Base-by-base conservation (phyloP, 116 monocot genomes). In the Iris pallida region DNA sequence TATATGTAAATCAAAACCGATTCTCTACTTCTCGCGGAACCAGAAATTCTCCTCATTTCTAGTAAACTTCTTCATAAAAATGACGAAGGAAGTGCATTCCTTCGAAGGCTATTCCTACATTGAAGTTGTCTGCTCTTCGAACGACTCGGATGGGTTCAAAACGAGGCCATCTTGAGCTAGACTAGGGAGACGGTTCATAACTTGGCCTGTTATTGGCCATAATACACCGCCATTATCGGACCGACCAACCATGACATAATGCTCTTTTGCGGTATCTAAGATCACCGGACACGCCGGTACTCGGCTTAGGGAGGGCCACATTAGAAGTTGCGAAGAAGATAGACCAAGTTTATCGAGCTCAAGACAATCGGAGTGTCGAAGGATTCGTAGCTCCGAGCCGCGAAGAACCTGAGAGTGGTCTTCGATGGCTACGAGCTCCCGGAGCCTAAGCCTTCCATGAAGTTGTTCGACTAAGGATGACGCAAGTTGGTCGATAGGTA, bases 401-500 rank as follows among this genome's bases (percentile, higher is more conserved):
- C 71, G 0, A 51, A 63, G 54, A 70, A 78, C 42, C 52, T 82
- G 6, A 70, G 71, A 49, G 78, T 74, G 15, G 47, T 82, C 18
- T 64, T 70, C 0, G 75, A 80, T 53, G 71, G 55, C 5, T 75
- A 75, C 53, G 80, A 71, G 18, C 55, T 47, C 20, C 47, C 71
- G 1, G 53, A 4, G 5, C 6, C 71, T 0, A 61, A 18, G 0
- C 9, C 42, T 0, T 16, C 17, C 0, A 55, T 65, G 13, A 67
- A 60, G 18, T 67, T 91, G 65, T 96, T 96, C 18, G 78, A 85
- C 42, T 89, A 75, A 14, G 83, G 80, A 0, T 62, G 79, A 12
- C 73, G 69, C 10, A 47, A 61, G 1, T 78, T 96, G 83, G 60
- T 53, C 13, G 68, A 71, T 19, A 75, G 92, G 56, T 96, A 92